These are phyloP conservation scores for Rubia yunnanensis DNA, from an alignment of 257 asterid genomes.

Conservation along the genomic window DNA sequence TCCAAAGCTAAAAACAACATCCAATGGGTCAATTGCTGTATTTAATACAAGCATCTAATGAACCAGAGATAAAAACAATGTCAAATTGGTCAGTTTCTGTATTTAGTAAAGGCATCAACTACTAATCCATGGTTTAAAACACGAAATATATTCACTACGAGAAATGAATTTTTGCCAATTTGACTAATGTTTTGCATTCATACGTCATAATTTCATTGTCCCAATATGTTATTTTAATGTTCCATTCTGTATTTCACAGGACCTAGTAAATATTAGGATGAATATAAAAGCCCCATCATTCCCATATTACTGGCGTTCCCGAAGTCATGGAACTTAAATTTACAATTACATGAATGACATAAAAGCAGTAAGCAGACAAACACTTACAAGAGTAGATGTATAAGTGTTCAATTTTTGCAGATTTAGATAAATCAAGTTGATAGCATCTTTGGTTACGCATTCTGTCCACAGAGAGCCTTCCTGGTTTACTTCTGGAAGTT, in stretches of 20 bases:
- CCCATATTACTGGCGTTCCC: not conserved
- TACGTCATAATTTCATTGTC: not conserved
- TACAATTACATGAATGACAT: slow-evolving; percentile 10
- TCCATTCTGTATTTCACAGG: not conserved
- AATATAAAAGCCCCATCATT: not conserved
- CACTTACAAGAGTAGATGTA: slow-evolving; percentile 68
- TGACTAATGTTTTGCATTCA: not conserved
- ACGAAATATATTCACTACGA: not conserved
- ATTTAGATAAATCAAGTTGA: slow-evolving; percentile 68
- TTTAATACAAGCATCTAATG: not conserved
- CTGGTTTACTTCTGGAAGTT: slow-evolving; percentile 80
- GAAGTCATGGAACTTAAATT: slow-evolving; percentile 2
- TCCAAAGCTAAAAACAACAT: not conserved
- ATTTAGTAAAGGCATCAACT: not conserved
- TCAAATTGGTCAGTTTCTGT: not conserved
- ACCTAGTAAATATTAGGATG: not conserved
- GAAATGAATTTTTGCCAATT: not conserved
- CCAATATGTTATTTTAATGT: not conserved
- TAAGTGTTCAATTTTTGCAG: slow-evolving; percentile 68
- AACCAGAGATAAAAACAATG: not conserved
- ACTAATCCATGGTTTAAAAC: not conserved
- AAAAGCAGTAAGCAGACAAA: slow-evolving; percentile 14
- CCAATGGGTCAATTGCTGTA: not conserved
- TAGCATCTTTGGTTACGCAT: slow-evolving; percentile 73
- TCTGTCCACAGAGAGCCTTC: slow-evolving; percentile 91